Conservation (phyloP, 1,139 yeast species). For the Scheffersomyces stambukii region DNA sequence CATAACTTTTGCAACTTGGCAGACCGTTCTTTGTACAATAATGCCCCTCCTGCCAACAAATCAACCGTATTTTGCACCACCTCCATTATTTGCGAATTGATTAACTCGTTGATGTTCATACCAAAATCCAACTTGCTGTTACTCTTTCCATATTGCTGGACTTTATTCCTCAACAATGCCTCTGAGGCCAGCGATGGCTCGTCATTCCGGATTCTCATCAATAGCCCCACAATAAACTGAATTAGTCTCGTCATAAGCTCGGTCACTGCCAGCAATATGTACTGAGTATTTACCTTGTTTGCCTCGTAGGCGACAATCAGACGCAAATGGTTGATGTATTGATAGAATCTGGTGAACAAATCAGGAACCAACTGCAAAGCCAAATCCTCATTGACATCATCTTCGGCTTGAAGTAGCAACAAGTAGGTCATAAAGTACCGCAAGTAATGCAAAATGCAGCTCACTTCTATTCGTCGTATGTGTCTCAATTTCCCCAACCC, state of each 20-base stretch:
- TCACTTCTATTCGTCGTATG: slow-evolving; percentile 21
- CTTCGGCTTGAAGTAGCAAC: slow-evolving; percentile 35
- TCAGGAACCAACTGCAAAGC: slow-evolving; percentile 19
- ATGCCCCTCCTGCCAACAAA: slow-evolving; percentile 3
- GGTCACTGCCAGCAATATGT: slow-evolving; percentile 23
- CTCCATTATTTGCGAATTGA: slow-evolving; percentile 3
- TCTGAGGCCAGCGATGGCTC: slow-evolving; percentile 1
- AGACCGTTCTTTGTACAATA: slow-evolving; percentile 18
- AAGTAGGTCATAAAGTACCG: slow-evolving; percentile 28
- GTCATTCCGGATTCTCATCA: slow-evolving; percentile 24
- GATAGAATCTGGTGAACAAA: slow-evolving; percentile 17
- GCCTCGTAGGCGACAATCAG: too few relatives aligned
- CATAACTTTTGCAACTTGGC: slow-evolving; percentile 33
- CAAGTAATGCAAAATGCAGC: slow-evolving; percentile 26
- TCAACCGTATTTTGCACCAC: slow-evolving; percentile 4
- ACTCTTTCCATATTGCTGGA: too few relatives aligned
- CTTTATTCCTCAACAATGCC: slow-evolving; percentile 1
- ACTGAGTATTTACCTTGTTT: slow-evolving; percentile 15
- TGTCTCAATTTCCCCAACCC: slow-evolving; percentile 14
- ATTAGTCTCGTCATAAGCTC: slow-evolving; percentile 30
- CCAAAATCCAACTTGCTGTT: neutral
- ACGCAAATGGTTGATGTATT: slow-evolving; percentile 14
- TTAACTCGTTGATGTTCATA: slow-evolving; percentile 4
- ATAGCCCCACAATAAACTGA: slow-evolving; percentile 35
- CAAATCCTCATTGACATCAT: slow-evolving; percentile 17